These are phyloP conservation scores for Apiospora arundinis DNA, from an alignment of 2,329 filamentous ascomycete genomes.

Conservation along the genomic window DNA sequence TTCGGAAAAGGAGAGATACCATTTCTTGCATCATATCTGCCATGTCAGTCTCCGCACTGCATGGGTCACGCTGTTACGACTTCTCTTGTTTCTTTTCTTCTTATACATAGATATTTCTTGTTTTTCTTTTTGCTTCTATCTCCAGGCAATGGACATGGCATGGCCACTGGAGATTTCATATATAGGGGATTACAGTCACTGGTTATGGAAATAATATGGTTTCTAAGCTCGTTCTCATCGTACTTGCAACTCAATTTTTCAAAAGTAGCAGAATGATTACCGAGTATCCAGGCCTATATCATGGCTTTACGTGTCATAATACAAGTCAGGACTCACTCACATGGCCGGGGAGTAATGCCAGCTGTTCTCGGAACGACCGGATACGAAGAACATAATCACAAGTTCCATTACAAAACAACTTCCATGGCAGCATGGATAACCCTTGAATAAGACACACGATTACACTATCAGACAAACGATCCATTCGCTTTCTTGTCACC, in stretches of 20 bases:
- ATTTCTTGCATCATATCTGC: background rate
- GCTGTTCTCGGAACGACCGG: background rate
- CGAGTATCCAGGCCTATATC: background rate
- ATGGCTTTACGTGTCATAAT: background rate
- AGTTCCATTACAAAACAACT: no score
- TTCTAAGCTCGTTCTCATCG: background rate
- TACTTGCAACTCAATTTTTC: background rate
- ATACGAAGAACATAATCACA: no score
- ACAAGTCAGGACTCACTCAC: background rate
- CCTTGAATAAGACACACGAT: no score
- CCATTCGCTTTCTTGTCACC: no score
- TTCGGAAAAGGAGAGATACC: slow-evolving; percentile 15
- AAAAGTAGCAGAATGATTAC: background rate
- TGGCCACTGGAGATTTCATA: background rate
- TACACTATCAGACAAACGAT: no score
- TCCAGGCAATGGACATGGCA: background rate
- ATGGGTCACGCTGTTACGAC: background rate
- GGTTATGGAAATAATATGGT: background rate
- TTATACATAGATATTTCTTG: background rate
- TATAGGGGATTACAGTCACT: background rate
- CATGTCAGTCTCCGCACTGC: background rate
- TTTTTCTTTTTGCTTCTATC: background rate
- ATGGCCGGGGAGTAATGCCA: background rate
- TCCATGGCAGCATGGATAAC: no score
- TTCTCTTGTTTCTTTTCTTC: background rate